These are phyloP conservation scores for Paramecium caudatum DNA, from an alignment of 73 alveolate genomes.

Conservation along the genomic window DNA sequence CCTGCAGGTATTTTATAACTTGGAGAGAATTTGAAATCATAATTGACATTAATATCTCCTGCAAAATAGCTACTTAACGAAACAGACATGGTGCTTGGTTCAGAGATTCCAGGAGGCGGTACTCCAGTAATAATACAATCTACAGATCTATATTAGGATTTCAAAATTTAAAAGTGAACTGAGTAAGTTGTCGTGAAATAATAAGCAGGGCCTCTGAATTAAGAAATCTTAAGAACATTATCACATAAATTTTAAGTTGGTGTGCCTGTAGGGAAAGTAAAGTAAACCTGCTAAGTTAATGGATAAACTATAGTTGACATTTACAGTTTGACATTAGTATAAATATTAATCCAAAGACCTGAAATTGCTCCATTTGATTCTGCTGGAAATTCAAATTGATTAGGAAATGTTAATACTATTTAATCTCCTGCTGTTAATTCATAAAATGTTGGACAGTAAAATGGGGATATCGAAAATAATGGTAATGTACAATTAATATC, in stretches of 20 bases:
- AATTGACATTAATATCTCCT: conserved; percentile 66
- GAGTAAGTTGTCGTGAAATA: conserved; percentile 52
- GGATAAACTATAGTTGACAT: conserved; percentile 49
- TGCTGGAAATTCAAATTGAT: conserved; percentile 50
- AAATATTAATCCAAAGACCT: neutral
- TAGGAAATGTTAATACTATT: neutral
- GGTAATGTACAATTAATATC: conserved; percentile 14
- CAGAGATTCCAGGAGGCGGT: conserved; percentile 36
- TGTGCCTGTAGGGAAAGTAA: conserved; percentile 41
- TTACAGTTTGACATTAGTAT: no score
- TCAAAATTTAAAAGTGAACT: neutral
- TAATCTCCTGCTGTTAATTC: conserved; percentile 30
- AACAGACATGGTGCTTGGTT: conserved; percentile 43
- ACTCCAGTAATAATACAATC: conserved; percentile 48
- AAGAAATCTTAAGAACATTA: neutral
- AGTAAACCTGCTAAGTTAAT: neutral
- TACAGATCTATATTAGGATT: conserved; percentile 25
- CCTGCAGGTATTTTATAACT: conserved; percentile 73
- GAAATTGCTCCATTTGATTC: conserved; percentile 56
- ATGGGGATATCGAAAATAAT: no score
- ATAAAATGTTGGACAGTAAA: neutral
- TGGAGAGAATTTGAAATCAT: conserved; percentile 68
- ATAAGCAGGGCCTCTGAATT: conserved; percentile 70
- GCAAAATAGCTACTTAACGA: conserved; percentile 65
- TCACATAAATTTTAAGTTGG: neutral